Percentiles rank a stretch among this genome's conserved stretches.
Evolutionary conservation across 2,329 filamentous ascomycete species (phyloP).

Genomic region (Sporothrix mexicana): DNA sequence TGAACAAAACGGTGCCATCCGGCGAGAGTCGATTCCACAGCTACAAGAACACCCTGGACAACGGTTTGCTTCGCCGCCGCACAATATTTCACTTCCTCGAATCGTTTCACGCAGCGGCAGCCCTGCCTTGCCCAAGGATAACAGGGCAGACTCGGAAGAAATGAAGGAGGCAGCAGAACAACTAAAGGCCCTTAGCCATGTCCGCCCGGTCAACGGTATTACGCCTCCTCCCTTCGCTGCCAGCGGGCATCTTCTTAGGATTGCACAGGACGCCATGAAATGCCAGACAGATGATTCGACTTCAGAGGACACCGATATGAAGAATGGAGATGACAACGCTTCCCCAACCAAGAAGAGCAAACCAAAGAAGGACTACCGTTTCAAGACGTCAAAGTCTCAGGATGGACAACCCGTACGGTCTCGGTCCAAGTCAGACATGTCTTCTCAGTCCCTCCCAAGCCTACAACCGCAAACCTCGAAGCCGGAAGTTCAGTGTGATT

Average conservation of each 20-base stretch:
- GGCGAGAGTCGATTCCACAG: constrained; percentile 30
- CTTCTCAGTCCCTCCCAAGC: constrained; percentile 27
- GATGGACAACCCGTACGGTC: constrained; percentile 31
- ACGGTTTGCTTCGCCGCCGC: constrained; percentile 7
- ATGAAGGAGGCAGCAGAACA: constrained; percentile 73
- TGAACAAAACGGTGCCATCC: constrained; percentile 16
- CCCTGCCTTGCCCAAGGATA: constrained; percentile 50
- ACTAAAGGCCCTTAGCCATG: constrained; percentile 68
- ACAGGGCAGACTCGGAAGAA: constrained; percentile 68
- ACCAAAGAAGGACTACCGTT: constrained; percentile 32
- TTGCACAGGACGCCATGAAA: constrained; percentile 37
- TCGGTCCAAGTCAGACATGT: constrained; percentile 30
- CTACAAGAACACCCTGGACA: constrained; percentile 32
- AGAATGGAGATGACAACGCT: not conserved
- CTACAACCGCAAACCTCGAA: constrained; percentile 50
- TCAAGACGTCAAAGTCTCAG: constrained; percentile 32
- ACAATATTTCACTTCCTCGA: constrained; percentile 26
- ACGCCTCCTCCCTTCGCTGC: constrained; percentile 42
- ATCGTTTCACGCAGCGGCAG: constrained; percentile 32
- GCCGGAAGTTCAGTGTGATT: constrained; percentile 65
- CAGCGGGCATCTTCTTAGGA: constrained; percentile 36
- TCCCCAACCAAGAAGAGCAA: constrained; percentile 30
- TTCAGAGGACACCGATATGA: constrained; percentile 30
- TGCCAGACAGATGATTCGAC: constrained; percentile 29
- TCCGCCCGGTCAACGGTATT: constrained; percentile 57